These are phyloP conservation scores for Pugionium cornutum DNA, from an alignment of 345 rosid species.

Conservation along the genomic window DNA sequence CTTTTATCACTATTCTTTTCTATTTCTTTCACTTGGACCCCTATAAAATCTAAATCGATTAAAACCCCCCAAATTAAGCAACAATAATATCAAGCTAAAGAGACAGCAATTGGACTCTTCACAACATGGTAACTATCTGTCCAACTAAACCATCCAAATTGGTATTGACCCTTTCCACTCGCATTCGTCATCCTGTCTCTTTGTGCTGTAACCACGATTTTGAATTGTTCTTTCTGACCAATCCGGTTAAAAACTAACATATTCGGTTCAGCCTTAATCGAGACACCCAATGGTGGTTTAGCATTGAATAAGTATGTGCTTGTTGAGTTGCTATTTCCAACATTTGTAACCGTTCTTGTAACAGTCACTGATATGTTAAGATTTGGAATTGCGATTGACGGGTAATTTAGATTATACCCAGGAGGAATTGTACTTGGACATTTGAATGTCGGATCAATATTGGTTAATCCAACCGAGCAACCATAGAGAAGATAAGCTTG, in stretches of 20 bases:
- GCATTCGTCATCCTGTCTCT: background rate
- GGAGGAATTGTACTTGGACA: slow-evolving; percentile 49
- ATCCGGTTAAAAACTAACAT: slow-evolving; percentile 44
- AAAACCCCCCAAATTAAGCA: background rate
- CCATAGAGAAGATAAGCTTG: slow-evolving; percentile 60
- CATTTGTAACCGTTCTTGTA: slow-evolving; percentile 67
- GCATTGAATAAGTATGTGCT: slow-evolving; percentile 43
- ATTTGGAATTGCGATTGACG: slow-evolving; percentile 52
- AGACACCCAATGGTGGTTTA: slow-evolving; percentile 48
- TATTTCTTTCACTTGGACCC: no score
- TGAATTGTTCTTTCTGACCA: slow-evolving; percentile 55
- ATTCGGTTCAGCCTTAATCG: slow-evolving; percentile 46
- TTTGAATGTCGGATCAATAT: slow-evolving; percentile 22
- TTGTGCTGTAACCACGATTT: slow-evolving; percentile 32
- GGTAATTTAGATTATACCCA: slow-evolving; percentile 52
- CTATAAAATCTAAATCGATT: background rate
- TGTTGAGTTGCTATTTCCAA: slow-evolving; percentile 30
- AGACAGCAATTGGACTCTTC: slow-evolving; percentile 61
- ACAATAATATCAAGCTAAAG: slow-evolving; percentile 32
- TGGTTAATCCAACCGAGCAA: slow-evolving; percentile 40
- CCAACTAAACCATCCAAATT: slow-evolving; percentile 74
- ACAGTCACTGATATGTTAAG: slow-evolving; percentile 40
- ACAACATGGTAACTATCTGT: slow-evolving; percentile 51
- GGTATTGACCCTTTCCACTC: slow-evolving; percentile 37
- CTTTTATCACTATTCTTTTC: no score